Conservation (phyloP, 176 grass and related monocot genomes). For the Avena sativa region DNA sequence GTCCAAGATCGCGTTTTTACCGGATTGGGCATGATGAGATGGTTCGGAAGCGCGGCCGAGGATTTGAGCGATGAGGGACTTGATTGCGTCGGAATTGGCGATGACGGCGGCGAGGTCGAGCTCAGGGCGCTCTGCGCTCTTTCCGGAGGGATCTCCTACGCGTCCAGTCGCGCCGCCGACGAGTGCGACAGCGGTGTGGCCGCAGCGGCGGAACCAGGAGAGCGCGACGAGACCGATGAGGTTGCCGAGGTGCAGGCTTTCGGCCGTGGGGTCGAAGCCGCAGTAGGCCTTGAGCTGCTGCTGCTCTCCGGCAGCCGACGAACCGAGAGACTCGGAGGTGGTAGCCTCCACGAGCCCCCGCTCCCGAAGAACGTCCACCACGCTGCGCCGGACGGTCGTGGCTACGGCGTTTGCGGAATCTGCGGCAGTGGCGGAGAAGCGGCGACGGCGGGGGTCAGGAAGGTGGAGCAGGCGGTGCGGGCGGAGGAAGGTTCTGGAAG, state of each 20-base stretch:
- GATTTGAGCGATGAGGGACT: slow-evolving; percentile 59
- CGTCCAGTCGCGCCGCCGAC: slow-evolving; percentile 84
- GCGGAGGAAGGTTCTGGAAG: slow-evolving; percentile 58
- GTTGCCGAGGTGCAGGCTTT: slow-evolving; percentile 93
- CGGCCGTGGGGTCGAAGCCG: slow-evolving; percentile 87
- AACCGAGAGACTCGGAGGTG: slow-evolving; percentile 67
- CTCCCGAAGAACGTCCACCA: slow-evolving; percentile 83
- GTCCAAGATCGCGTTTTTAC: slow-evolving; percentile 7
- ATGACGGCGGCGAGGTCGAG: slow-evolving; percentile 57
- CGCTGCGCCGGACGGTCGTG: slow-evolving; percentile 38
- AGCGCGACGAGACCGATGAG: slow-evolving; percentile 83
- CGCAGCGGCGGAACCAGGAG: slow-evolving; percentile 94
- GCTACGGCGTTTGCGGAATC: neutral
- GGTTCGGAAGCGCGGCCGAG: slow-evolving; percentile 44
- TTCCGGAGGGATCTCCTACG: slow-evolving; percentile 82
- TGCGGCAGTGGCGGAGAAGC: slow-evolving; percentile 35
- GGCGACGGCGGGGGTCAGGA: slow-evolving; percentile 9
- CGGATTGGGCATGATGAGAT: slow-evolving; percentile 5
- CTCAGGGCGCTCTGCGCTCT: slow-evolving; percentile 85
- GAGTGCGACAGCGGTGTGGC: slow-evolving; percentile 76
- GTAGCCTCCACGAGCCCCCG: slow-evolving; percentile 81
- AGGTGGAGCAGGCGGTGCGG: slow-evolving; percentile 36
- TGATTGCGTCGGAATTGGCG: slow-evolving; percentile 67
- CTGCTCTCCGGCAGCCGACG: slow-evolving; percentile 34
- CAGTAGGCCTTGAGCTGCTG: slow-evolving; percentile 72